Base-by-base conservation (phyloP, 1,284 basidiomycete genomes). In the Rhodotorula sp. region DNA sequence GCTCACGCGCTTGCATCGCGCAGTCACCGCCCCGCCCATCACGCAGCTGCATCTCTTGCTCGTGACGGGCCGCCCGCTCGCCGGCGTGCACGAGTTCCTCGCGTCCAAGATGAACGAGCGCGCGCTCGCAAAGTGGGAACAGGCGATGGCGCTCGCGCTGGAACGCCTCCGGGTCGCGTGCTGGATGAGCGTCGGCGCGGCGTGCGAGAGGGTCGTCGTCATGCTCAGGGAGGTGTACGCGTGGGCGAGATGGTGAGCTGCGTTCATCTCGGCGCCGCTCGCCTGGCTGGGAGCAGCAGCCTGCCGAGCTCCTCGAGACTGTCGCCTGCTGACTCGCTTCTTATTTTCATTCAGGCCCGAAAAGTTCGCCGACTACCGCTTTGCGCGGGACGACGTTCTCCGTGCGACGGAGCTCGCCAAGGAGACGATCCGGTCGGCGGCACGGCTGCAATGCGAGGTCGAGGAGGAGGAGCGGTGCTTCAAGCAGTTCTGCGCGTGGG, bases 21-120 rank as follows among this genome's bases (percentile, higher is more conserved):
- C 70, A 68, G 69, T 68, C 25, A 55, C 64, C 2, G 49, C 62
- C 9, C n/a, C 66, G 8, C 70, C 72, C 0, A 34, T 46, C 4
- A 68, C 70, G 4, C 74, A 73, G 17, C 64, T 76, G 0, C 68
- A 68, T 27, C 63, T 62, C 41, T 55, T 76, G 4, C 68, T 76
- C 44, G 23, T 68, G 17, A 74, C 72, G 10, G 74, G 74, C 21
- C 65, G 70, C 17, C 67, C 74, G 5, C 57, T 66, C 1, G 60
- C 48, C 12, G 50, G 72, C 0, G n/a, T 76, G 34, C 66, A 66
- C 63, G 72, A 76, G 49, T 76, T 74, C 17, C 68, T 76, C 57
- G 66, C 72, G 8, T 62, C 56, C 19, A 76, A 76, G 58, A 72
- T 76, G 70, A 76, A 76, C 65, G 74, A 74, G 50, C 65, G 72